Conservation (phyloP, 2,329 filamentous ascomycete genomes). For the Cytospora schulzeri region DNA sequence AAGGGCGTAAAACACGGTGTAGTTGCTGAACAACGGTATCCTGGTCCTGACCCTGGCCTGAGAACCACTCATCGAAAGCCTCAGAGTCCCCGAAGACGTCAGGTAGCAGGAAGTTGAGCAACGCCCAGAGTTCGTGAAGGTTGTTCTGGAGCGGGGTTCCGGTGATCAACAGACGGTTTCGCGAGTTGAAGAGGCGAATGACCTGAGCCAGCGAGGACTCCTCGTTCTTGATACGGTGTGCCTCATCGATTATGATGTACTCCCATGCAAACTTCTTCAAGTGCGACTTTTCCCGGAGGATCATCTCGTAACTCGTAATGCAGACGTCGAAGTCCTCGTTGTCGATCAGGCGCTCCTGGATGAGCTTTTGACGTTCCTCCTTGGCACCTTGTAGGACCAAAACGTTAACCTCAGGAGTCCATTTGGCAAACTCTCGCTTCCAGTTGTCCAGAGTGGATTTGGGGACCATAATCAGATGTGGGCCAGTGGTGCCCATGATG, state of each 20-base stretch:
- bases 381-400: slow-evolving; percentile 93
- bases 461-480: slow-evolving; percentile 88
- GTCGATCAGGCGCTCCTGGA: slow-evolving; percentile 87
- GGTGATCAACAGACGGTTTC: slow-evolving; percentile 93
- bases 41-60: slow-evolving; percentile 83
- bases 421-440: slow-evolving; percentile 90
- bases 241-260: slow-evolving; percentile 98
- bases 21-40: slow-evolving; percentile 96
- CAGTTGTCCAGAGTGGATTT: slow-evolving; percentile 99
- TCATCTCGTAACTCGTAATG: slow-evolving; percentile 99
- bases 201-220: slow-evolving; percentile 96
- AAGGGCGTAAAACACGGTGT: slow-evolving; percentile 88
- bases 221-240: slow-evolving; percentile 99
- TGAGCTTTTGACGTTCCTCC: slow-evolving; percentile 85
- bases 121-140: slow-evolving; percentile 93
- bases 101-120: slow-evolving; percentile 95
- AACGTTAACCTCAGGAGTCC: slow-evolving; percentile 95
- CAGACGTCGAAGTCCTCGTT: slow-evolving; percentile 92
- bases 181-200: slow-evolving; percentile 92
- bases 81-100: slow-evolving; percentile 97
- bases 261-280: slow-evolving; percentile 99
- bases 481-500: slow-evolving; percentile 84
- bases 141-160: slow-evolving; percentile 98
- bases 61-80: slow-evolving; percentile 98
- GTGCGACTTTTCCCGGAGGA: slow-evolving; percentile 89